These are phyloP conservation scores for Leccinum solheimii DNA, from an alignment of 1,284 basidiomycete species.

Conservation along the genomic window DNA sequence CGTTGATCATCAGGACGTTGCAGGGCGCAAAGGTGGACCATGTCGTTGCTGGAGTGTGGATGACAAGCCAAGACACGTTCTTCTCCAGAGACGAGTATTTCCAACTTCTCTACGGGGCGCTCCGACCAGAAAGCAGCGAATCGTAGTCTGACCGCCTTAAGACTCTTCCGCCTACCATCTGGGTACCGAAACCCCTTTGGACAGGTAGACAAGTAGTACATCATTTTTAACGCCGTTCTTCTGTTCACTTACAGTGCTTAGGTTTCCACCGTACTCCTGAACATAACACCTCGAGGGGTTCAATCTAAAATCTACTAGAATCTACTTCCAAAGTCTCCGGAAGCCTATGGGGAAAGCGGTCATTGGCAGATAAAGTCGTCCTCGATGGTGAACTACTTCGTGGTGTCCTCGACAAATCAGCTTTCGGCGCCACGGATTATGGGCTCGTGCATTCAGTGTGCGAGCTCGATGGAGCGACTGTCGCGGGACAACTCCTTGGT, in stretches of 20 bases:
- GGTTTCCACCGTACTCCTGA: conserved; percentile 91
- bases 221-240: conserved; percentile 11
- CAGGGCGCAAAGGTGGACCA: conserved; percentile 59
- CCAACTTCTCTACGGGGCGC: conserved; percentile 94
- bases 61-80: conserved; percentile 96
- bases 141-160: conserved; percentile 67
- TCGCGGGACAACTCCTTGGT: conserved; percentile 90
- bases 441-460: conserved; percentile 98
- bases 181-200: conserved; percentile 91
- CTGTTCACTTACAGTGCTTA: conserved; percentile 33
- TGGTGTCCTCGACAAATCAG: conserved; percentile 97
- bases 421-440: conserved; percentile 95
- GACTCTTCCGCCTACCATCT: conserved; percentile 89
- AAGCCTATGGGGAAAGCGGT: conserved; percentile 79
- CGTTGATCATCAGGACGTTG: too few species aligned
- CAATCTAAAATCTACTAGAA: conserved; percentile 55
- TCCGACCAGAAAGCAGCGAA: conserved; percentile 85
- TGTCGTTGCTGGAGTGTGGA: conserved; percentile 98
- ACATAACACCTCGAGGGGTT: conserved; percentile 91
- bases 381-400: conserved; percentile 91
- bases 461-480: conserved; percentile 93
- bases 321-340: conserved; percentile 88
- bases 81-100: conserved; percentile 96
- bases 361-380: conserved; percentile 84
- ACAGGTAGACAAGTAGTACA: conserved; percentile 97